phyloP scores from a whole-genome alignment of 1,139 yeast species.

The Suhomyces bribrorum region DNA sequence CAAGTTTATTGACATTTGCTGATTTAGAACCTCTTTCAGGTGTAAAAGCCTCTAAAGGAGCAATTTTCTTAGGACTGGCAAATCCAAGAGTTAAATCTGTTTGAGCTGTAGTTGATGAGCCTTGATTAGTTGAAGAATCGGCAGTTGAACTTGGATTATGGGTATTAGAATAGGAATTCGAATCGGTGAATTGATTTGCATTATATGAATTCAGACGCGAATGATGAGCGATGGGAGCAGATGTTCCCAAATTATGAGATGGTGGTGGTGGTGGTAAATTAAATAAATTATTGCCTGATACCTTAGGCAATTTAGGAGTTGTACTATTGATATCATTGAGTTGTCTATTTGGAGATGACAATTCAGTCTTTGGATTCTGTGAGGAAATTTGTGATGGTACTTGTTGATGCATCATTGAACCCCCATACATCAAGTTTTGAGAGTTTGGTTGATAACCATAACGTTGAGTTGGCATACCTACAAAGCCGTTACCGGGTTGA shows the following conservation, averaged over 20 bases:
- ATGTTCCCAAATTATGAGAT: constrained; percentile 13
- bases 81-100: constrained; percentile 41
- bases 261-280: constrained; percentile 41
- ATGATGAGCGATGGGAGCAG: constrained; percentile 21
- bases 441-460: constrained; percentile 15
- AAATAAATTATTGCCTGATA: constrained; percentile 29
- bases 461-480: constrained; percentile 9
- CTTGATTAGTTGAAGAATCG: constrained; percentile 15
- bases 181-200: constrained; percentile 10
- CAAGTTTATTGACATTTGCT: constrained; percentile 15
- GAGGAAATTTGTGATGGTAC: constrained; percentile 12
- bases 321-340: constrained; percentile 24
- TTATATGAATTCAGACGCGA: constrained; percentile 34
- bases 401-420: constrained; percentile 17
- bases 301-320: constrained; percentile 43
- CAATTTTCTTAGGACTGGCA: constrained; percentile 56
- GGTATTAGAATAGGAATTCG: constrained; percentile 8
- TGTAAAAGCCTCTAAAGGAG: constrained; percentile 77
- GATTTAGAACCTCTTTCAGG: constrained; percentile 70
- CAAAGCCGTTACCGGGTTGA: constrained; percentile 15
- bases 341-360: constrained; percentile 40
- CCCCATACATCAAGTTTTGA: constrained; percentile 18
- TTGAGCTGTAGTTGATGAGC: constrained; percentile 22
- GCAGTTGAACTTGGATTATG: constrained; percentile 11
- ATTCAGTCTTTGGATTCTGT: constrained; percentile 20